Percentiles rank a stretch among this genome's conserved stretches.
phyloP scores from a whole-genome alignment of 495 filamentous ascomycete genomes.

The Sordaria brevicollis region DNA sequence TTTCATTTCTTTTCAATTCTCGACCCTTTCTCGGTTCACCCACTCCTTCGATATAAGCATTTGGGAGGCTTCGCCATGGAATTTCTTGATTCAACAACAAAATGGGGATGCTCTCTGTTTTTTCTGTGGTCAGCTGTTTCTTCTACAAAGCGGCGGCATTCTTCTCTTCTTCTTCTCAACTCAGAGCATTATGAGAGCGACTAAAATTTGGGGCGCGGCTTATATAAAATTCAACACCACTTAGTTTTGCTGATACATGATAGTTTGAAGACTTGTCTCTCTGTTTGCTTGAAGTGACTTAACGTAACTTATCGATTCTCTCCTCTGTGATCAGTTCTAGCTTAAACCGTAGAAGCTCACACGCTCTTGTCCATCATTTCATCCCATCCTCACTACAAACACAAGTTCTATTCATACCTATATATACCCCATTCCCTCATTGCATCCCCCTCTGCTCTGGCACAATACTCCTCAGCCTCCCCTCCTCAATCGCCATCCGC shows the following conservation, averaged over 20 bases:
- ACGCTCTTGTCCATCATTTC: not conserved
- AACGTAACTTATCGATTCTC: not conserved
- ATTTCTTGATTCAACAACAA: not conserved
- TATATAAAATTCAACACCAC: not conserved
- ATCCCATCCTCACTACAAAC: not conserved
- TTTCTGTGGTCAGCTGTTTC: not conserved
- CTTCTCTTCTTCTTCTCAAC: not conserved
- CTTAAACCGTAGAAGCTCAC: not conserved
- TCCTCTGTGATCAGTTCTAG: not conserved
- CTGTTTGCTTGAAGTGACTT: not conserved
- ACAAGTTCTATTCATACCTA: too few relatives aligned
- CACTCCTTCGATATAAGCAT: not conserved
- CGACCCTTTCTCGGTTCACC: not conserved
- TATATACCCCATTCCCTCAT: not conserved
- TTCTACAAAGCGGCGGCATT: not conserved
- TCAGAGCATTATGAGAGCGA: not conserved
- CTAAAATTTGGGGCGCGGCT: not conserved
- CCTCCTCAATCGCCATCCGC: slow-evolving; percentile 49
- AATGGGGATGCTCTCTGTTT: not conserved
- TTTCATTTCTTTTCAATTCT: not conserved
- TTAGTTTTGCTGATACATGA: not conserved
- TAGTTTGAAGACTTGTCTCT: not conserved
- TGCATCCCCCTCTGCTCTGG: slow-evolving; percentile 48
- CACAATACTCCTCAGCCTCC: slow-evolving; percentile 58
- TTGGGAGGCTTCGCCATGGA: not conserved